These are phyloP conservation scores for Nakaseomyces bracarensis DNA, from an alignment of 1,139 yeast species.

Conservation along the genomic window DNA sequence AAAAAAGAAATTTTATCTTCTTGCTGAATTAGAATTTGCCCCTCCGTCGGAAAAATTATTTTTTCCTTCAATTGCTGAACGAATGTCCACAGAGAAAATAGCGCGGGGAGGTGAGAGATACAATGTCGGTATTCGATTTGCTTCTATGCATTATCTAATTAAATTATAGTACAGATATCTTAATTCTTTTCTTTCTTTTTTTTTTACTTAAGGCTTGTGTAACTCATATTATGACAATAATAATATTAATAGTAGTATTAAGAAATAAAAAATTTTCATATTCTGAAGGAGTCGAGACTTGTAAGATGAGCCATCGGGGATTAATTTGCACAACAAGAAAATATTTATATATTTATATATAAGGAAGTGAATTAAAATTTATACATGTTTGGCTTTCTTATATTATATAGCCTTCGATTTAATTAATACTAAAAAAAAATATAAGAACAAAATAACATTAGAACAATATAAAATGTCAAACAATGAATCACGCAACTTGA, in stretches of 20 bases:
- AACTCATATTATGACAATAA: too few relatives aligned
- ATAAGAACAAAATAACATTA: neutral
- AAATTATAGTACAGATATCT: neutral
- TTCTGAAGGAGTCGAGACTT: neutral
- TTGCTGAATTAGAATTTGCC: neutral
- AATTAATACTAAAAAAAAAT: neutral
- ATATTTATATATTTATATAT: too few relatives aligned
- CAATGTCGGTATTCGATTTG: neutral
- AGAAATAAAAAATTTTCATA: neutral
- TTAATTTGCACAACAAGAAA: neutral
- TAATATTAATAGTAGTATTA: too few relatives aligned
- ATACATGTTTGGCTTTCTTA: too few relatives aligned
- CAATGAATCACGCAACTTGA: constrained; percentile 3
- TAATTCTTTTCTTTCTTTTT: neutral
- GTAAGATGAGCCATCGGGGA: neutral
- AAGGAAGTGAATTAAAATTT: too few relatives aligned
- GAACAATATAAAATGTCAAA: neutral
- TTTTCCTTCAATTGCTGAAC: neutral
- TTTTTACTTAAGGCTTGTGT: neutral
- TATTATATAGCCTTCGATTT: too few relatives aligned
- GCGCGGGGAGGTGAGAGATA: neutral
- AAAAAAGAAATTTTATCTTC: too few relatives aligned
- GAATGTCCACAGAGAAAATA: neutral
- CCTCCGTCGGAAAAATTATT: neutral
- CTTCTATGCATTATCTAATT: neutral